Conservation (phyloP, 2,329 filamentous ascomycete species). For the Purpureocillium lavendulum region DNA sequence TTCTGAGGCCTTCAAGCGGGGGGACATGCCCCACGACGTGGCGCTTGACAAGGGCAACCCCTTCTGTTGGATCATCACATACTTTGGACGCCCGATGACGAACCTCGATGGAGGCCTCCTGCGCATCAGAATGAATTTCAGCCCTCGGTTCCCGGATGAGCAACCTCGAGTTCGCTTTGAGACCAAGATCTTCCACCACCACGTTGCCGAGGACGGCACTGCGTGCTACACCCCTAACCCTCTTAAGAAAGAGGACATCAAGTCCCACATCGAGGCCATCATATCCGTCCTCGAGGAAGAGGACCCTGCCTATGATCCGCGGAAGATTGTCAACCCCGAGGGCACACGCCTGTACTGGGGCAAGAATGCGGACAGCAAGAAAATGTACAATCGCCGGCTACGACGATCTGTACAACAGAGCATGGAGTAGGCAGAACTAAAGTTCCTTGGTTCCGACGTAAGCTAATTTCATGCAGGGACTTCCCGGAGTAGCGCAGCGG, state of each 20-base stretch:
- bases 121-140: slow-evolving; percentile 70
- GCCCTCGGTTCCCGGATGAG: slow-evolving; percentile 77
- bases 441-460: background rate
- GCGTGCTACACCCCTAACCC: slow-evolving; percentile 69
- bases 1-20: slow-evolving; percentile 62
- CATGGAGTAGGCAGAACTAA: slow-evolving; percentile 41
- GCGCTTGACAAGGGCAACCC: slow-evolving; percentile 74
- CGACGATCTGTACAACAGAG: slow-evolving; percentile 67
- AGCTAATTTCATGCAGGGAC: slow-evolving; percentile 15
- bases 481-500: slow-evolving; percentile 23
- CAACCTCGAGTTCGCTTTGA: slow-evolving; percentile 78
- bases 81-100: slow-evolving; percentile 88
- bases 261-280: slow-evolving; percentile 76
- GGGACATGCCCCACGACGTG: slow-evolving; percentile 66
- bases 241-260: slow-evolving; percentile 62
- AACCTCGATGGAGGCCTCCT: slow-evolving; percentile 90
- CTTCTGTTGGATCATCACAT: slow-evolving; percentile 80
- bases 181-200: slow-evolving; percentile 79
- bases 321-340: slow-evolving; percentile 78
- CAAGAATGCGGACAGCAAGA: slow-evolving; percentile 60
- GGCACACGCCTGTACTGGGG: slow-evolving; percentile 87
- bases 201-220: slow-evolving; percentile 71
- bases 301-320: slow-evolving; percentile 78
- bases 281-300: slow-evolving; percentile 81
- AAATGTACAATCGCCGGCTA: slow-evolving; percentile 73